Conservation (phyloP, 129 eudicot species). For the Apium graveolens region DNA sequence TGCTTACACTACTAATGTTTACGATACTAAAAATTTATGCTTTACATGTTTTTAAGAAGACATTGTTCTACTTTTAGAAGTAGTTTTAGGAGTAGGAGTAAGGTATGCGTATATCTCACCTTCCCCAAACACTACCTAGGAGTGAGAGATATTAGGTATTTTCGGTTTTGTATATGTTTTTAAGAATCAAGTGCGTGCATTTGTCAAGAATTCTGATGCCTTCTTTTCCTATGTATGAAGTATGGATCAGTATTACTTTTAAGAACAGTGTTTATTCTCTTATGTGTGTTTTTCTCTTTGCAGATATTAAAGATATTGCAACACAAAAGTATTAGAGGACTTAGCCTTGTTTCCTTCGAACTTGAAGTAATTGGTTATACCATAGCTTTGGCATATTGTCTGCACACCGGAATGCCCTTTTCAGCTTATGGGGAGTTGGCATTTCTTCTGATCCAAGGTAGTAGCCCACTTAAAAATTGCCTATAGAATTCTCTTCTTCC, state of each 20-base stretch:
- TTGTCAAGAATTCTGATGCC: background rate
- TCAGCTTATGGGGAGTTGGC: slow-evolving; percentile 95
- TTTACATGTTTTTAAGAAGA: too few species aligned
- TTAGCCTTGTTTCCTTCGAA: slow-evolving; percentile 79
- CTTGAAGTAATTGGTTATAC: slow-evolving; percentile 97
- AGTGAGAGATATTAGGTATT: background rate
- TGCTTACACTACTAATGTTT: background rate
- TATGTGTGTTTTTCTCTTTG: slow-evolving; percentile 14
- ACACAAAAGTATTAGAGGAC: slow-evolving; percentile 81
- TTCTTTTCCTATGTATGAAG: slow-evolving; percentile 1
- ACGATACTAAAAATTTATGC: background rate
- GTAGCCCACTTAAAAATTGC: slow-evolving; percentile 4
- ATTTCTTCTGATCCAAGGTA: slow-evolving; percentile 86
- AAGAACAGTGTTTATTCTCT: background rate
- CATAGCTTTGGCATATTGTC: slow-evolving; percentile 93
- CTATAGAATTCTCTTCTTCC: background rate
- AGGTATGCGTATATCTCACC: background rate
- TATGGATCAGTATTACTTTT: background rate
- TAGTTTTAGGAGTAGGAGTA: background rate
- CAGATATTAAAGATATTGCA: slow-evolving; percentile 79
- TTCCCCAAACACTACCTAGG: background rate
- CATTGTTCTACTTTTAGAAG: background rate
- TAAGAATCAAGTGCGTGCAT: background rate
- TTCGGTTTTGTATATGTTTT: background rate
- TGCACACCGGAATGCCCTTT: slow-evolving; percentile 93